Evolutionary conservation across 2,329 filamentous ascomycete species (phyloP), one percentile per base, ranked within the genome.

Genomic region (Fusarium liriodendri): DNA sequence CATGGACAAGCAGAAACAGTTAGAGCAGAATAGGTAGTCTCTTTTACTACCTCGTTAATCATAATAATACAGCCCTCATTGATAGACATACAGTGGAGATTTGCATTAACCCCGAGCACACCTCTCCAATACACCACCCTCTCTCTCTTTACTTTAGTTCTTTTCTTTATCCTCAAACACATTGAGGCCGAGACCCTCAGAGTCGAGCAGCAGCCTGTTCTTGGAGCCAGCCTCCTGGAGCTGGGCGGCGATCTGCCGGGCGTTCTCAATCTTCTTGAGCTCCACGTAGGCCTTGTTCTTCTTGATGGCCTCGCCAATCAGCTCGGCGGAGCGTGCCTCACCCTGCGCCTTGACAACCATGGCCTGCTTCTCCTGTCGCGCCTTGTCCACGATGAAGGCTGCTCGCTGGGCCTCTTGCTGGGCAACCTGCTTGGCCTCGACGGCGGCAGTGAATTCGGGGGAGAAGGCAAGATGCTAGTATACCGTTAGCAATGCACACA

Each of bases 291-390:
- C 93, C 86, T 95, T 93, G 88, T 90, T 97, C 93, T 98, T 99
- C 94, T 98, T 99, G 91, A 99, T 97, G 71, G 97, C 97, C 62
- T 99, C 97, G 85, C 97, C 97, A 80, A 99, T 98, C 74, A 99
- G 92, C 86, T 99, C 95, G 55, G 97, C 97, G 42, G 97, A 98
- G 76, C 97, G 94, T 59, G 97, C 97, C 87, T 99, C 97, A 95
- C 97, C 97, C 91, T 98, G 97, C 5, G 97, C 97, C 86, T 95
- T 95, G 82, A 99, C 97, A 65, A 99, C 95, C 87, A 95, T 98
- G 79, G 97, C 97, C 87, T 99, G 97, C 89, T 99, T 99, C 90
- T 99, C 97, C 86, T 99, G 97, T 77, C 97, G 93, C 63, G 97
- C 97, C 88, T 98, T 98, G 91, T 99, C 97, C 76, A 99, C 97